Evolutionary conservation across 192 early-diverging fungal species (phyloP).

Genomic region (Pecoramyces ruminantium): DNA sequence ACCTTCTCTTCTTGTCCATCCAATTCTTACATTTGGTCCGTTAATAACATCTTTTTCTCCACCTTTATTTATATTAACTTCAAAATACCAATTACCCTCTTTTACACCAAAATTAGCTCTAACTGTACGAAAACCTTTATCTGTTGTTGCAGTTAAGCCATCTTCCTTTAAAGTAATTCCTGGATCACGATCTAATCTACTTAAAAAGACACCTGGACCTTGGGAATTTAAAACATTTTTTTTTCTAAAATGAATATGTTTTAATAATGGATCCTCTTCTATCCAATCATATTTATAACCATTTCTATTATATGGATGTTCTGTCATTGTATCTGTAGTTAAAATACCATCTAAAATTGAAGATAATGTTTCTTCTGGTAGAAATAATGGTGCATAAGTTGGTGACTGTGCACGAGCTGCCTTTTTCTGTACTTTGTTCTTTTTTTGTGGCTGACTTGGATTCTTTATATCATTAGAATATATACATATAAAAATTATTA

Average conservation of each 20-base stretch:
- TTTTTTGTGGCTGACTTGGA: neutral
- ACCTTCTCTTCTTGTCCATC: conserved; percentile 5
- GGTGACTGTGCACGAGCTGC: neutral
- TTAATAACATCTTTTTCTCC: conserved; percentile 13
- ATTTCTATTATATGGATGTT: conserved; percentile 27
- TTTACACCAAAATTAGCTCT: conserved; percentile 38
- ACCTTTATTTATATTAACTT: conserved; percentile 27
- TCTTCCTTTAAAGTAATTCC: conserved; percentile 34
- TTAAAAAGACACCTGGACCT: conserved; percentile 20
- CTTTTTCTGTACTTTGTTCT: neutral
- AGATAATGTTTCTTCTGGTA: neutral
- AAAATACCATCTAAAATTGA: neutral
- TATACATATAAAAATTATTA: no score
- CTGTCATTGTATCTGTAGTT: neutral
- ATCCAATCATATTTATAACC: conserved; percentile 45
- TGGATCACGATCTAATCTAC: conserved; percentile 36
- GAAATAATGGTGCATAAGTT: neutral
- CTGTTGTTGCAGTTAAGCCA: conserved; percentile 35
- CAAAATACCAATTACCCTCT: conserved; percentile 45
- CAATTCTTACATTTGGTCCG: neutral
- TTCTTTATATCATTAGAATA: neutral
- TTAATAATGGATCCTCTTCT: conserved; percentile 21
- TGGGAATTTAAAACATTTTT: conserved; percentile 14
- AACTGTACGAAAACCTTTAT: conserved; percentile 43
- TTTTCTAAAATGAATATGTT: conserved; percentile 24